Evolutionary conservation across 2,329 filamentous ascomycete genomes (phyloP).

Genomic region (Hymenotorrendiella dingleyae): DNA sequence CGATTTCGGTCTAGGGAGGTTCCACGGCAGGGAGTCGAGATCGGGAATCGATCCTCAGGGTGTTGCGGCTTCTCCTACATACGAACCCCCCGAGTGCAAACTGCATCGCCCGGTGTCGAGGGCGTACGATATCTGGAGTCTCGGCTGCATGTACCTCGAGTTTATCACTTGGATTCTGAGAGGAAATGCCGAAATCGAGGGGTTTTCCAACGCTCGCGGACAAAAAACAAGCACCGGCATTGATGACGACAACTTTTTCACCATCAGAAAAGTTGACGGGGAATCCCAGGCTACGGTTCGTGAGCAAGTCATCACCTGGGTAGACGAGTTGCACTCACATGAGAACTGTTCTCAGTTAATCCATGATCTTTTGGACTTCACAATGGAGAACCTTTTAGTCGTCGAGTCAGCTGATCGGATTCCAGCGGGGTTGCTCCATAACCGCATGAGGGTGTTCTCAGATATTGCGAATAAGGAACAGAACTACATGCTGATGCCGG

Average conservation of each 20-base stretch:
- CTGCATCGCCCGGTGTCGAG: constrained; percentile 28
- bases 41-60: constrained; percentile 22
- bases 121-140: constrained; percentile 33
- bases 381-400: no score
- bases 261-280: no score
- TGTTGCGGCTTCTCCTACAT: constrained; percentile 26
- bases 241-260: constrained; percentile 22
- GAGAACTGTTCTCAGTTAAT: no score
- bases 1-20: constrained; percentile 31
- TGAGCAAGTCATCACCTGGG: no score
- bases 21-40: constrained; percentile 30
- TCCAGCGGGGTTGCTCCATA: no score
- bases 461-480: no score
- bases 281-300: no score
- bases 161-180: constrained; percentile 32
- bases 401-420: no score
- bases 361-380: no score
- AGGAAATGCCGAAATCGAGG: constrained; percentile 18
- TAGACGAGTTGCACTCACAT: no score
- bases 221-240: constrained; percentile 3
- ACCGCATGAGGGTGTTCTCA: no score
- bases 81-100: constrained; percentile 36
- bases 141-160: constrained; percentile 34
- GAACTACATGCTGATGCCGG: no score
- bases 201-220: constrained; percentile 11